Base-by-base conservation (phyloP, 345 rosid species). In the Acer yangbiense region DNA sequence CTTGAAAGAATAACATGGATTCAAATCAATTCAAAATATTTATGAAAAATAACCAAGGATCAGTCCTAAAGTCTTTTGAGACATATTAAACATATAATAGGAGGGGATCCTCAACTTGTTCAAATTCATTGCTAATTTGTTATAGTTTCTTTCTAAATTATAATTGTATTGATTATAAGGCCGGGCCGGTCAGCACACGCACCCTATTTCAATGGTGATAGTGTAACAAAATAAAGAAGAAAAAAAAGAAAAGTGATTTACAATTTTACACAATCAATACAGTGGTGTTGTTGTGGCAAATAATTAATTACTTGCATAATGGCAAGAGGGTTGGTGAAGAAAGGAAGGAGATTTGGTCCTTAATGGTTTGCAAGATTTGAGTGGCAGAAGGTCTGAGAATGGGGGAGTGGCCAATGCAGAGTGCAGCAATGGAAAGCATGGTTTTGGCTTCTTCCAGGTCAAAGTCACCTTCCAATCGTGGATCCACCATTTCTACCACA, bases 371-470 rank as follows among this genome's bases (percentile, higher is more conserved):
- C 73, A 87, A 73, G 39, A 94, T 81, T 52, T 87, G 86, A 8
- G 90, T 71, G 17, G 90, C 90, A 0, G 93, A 89, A 9, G 94
- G 98, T 83, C 97, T 85, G 0, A 81, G 83, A 6, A 88, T 79
- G 3, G 92, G 90, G 5, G 89, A 60, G 39, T 85, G 87, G 2
- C 83, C 80, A 50, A 90, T 82, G 70, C 98, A 94, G 18, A 60
- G 74, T 5, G 89, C 86, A 27, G 96, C 83, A 23, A 91, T 76
- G 17, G 75, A 32, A 9, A 90, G 74, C 92, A 91, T 81, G 46
- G 86, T 81, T 83, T 70, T 84, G 23, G 80, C 97, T 84, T 93
- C 97, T 35, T 84, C 87, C 18, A 86, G 6, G 65, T 90, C 87
- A 63, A 90, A 80, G 57, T 83, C 83, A 16, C 80, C 89, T 0